Evolutionary conservation across 371 early-diverging fungal genomes (phyloP).

Genomic region (Umbelopsis sp.): DNA sequence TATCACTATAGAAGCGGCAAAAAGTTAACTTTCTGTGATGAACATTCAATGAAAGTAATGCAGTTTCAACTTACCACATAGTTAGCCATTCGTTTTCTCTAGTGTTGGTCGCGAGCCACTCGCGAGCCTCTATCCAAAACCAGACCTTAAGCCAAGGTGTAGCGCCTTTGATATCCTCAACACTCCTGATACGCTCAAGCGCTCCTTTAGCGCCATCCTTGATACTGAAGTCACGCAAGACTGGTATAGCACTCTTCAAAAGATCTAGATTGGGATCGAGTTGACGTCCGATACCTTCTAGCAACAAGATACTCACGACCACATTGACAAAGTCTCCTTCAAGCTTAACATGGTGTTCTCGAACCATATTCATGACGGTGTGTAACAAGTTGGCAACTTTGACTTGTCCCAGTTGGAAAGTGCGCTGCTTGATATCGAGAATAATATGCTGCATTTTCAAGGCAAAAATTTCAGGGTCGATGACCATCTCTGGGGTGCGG

Average conservation of each 20-base stretch:
- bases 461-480: constrained; percentile 78
- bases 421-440: constrained; percentile 63
- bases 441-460: constrained; percentile 79
- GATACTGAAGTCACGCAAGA: constrained; percentile 68
- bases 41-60: too few species aligned
- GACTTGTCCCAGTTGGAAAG: constrained; percentile 81
- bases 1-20: neutral
- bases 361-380: constrained; percentile 83
- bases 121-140: constrained; percentile 77
- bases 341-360: constrained; percentile 88
- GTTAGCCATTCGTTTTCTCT: constrained; percentile 54
- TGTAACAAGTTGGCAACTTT: constrained; percentile 78
- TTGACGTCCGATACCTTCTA: constrained; percentile 94
- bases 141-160: constrained; percentile 72
- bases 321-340: constrained; percentile 95
- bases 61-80: constrained; percentile 40
- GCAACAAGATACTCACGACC: constrained; percentile 83
- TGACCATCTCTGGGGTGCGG: constrained; percentile 71
- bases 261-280: constrained; percentile 92
- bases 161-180: constrained; percentile 47
- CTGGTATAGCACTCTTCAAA: constrained; percentile 80
- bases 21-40: too few species aligned
- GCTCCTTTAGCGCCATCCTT: constrained; percentile 61
- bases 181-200: constrained; percentile 56
- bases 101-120: constrained; percentile 54